Evolutionary conservation across 306 rosid genomes (phyloP).

Genomic region (Corylus americana): DNA sequence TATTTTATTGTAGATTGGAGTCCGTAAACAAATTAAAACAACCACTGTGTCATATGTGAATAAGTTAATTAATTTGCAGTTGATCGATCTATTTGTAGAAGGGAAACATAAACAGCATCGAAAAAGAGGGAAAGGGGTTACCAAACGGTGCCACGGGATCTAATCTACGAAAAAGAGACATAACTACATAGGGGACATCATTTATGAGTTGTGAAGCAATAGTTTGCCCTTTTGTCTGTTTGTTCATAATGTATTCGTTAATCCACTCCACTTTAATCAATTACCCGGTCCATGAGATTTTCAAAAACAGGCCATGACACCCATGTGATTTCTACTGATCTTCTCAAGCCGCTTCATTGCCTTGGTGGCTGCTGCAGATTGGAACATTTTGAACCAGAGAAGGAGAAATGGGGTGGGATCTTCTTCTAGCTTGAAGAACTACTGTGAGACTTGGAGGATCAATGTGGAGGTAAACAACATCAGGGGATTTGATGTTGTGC

Average conservation of each 20-base stretch:
- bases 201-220: constrained; percentile 26
- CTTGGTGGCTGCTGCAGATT: constrained; percentile 38
- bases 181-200: neutral
- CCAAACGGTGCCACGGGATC: too few relatives aligned
- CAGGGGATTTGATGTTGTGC: constrained; percentile 48
- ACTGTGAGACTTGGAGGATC: constrained; percentile 80
- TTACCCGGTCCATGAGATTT: constrained; percentile 31
- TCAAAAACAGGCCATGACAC: neutral
- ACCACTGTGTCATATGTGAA: neutral
- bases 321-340: constrained; percentile 27
- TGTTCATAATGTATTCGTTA: constrained; percentile 3
- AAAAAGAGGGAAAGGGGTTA: too few relatives aligned
- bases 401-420: constrained; percentile 27
- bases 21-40: too few relatives aligned
- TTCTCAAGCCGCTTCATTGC: constrained; percentile 32
- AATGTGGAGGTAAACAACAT: constrained; percentile 60
- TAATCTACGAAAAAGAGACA: neutral
- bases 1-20: too few relatives aligned
- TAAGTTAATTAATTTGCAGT: neutral
- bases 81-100: neutral
- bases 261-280: constrained; percentile 1
- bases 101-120: too few relatives aligned
- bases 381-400: constrained; percentile 53
- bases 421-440: constrained; percentile 41
- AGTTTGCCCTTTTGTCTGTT: constrained; percentile 4